Evolutionary conservation across 768 basidiomycete species (phyloP), one percentile per base, ranked within the genome.

Genomic region (Rhodosporidiobolus odoratus): DNA sequence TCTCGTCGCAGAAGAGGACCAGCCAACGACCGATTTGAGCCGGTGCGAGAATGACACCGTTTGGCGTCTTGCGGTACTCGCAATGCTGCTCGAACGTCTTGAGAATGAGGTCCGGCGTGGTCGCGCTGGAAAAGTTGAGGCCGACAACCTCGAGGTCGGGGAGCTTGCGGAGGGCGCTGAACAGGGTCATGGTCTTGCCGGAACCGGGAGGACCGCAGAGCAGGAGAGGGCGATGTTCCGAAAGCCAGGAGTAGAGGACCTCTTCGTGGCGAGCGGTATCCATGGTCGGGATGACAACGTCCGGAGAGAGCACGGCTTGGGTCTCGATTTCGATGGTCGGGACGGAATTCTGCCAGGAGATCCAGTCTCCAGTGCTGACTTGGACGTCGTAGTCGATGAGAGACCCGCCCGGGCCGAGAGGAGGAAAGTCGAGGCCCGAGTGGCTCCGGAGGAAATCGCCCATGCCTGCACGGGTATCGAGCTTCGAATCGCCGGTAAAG

Each of bases 71-170:
- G 65, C 94, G 85, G 78, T 95, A 97, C 81, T 99, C 96, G 82
- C 96, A 99, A 78, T 99, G 96, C 81, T 99, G 96, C 79, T 98
- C 96, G 79, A 99, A 98, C 12, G 96, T 98, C 85, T 98, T 98
- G 74, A 99, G 85, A 71, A 99, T 95, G 37, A 99, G 85, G 78
- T 97, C 96, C 0, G 96, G 96, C 2, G 93, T 97, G 0, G 96
- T 98, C 25, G 96, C 96, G 79, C 92, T 96, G 40, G 96, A 99
- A 81, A 99, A 99, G 81, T 99, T 99, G 75, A 99, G 87, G 57
- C 96, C 96, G 75, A 97, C 94, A 54, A 98, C 92, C 78, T 99
- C 96, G 89, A 99, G 93, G 80, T 98, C 92, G 3, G 96, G 94
- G 47, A 98, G 85, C 80, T 98, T 98, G 66, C 96, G 88, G 38